Conservation (phyloP, 2,329 filamentous ascomycete species). For the Apiospora koreana region DNA sequence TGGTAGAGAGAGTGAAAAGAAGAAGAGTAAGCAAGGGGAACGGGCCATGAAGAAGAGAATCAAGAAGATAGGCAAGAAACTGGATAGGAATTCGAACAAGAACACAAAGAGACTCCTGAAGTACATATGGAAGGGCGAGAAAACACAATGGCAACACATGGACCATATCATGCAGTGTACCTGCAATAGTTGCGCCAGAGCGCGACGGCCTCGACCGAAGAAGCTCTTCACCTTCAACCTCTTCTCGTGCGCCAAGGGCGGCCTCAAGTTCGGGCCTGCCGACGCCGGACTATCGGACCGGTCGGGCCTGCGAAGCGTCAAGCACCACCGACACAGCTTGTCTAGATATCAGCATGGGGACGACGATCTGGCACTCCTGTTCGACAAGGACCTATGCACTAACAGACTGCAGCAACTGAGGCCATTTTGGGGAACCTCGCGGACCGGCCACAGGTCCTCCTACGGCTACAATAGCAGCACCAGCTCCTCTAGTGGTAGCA, state of each 20-base stretch:
- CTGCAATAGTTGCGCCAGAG: background rate
- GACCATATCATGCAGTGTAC: background rate
- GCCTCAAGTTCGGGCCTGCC: background rate
- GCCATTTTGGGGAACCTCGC: background rate
- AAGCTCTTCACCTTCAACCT: background rate
- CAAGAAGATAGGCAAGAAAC: background rate
- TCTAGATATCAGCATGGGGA: background rate
- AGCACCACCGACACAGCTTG: background rate
- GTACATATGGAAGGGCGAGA: background rate
- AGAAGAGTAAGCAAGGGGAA: background rate
- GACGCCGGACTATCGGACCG: background rate
- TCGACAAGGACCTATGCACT: background rate
- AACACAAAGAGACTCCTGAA: background rate
- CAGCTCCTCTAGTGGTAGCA: background rate
- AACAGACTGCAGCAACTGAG: background rate
- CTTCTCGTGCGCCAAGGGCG: slow-evolving; percentile 1
- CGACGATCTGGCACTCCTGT: background rate
- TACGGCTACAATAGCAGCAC: background rate
- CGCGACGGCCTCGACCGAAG: background rate
- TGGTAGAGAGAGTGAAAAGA: background rate
- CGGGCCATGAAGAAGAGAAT: background rate
- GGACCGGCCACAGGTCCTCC: background rate
- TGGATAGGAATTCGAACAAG: background rate
- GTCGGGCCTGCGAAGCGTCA: background rate
- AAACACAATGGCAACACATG: background rate